phyloP scores from a whole-genome alignment of 768 basidiomycete genomes.

The Tricholomella constricta region DNA sequence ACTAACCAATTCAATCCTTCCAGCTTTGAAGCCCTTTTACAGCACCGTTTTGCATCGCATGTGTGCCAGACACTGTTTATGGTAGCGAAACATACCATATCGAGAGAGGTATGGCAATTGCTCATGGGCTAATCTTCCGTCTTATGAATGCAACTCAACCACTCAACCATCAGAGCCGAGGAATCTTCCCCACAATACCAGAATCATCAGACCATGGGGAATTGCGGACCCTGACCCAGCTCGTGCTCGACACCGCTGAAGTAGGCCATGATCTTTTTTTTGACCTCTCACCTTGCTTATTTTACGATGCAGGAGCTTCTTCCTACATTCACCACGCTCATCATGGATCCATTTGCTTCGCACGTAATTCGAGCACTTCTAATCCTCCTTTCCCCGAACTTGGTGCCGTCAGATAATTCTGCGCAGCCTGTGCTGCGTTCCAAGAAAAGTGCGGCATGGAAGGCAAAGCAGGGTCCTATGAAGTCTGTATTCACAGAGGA shows the following conservation, averaged over 20 bases:
- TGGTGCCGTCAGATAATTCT: slow-evolving; percentile 40
- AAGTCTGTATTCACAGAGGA: slow-evolving; percentile 69
- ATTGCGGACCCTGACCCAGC: slow-evolving; percentile 62
- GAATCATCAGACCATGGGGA: slow-evolving; percentile 60
- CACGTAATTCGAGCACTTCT: slow-evolving; percentile 86
- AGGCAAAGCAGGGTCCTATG: slow-evolving; percentile 78
- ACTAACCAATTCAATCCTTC: background rate
- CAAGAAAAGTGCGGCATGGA: slow-evolving; percentile 83
- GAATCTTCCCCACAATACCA: slow-evolving; percentile 51
- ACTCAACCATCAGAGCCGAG: slow-evolving; percentile 43
- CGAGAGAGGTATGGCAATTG: slow-evolving; percentile 60
- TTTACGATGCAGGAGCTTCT: slow-evolving; percentile 61
- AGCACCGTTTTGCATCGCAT: slow-evolving; percentile 93
- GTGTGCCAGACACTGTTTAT: slow-evolving; percentile 89
- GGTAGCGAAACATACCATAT: slow-evolving; percentile 62
- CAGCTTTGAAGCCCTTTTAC: slow-evolving; percentile 67
- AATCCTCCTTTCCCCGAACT: slow-evolving; percentile 68
- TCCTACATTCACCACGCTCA: slow-evolving; percentile 58
- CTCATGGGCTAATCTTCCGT: background rate
- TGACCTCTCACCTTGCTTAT: background rate
- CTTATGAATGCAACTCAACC: background rate
- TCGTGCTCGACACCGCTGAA: slow-evolving; percentile 65
- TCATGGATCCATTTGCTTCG: slow-evolving; percentile 88
- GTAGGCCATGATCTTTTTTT: slow-evolving; percentile 39
- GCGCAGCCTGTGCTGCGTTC: slow-evolving; percentile 61